These are phyloP conservation scores for Peronospora farinosa DNA, from an alignment of 352 stramenopile genomes.

Conservation along the genomic window DNA sequence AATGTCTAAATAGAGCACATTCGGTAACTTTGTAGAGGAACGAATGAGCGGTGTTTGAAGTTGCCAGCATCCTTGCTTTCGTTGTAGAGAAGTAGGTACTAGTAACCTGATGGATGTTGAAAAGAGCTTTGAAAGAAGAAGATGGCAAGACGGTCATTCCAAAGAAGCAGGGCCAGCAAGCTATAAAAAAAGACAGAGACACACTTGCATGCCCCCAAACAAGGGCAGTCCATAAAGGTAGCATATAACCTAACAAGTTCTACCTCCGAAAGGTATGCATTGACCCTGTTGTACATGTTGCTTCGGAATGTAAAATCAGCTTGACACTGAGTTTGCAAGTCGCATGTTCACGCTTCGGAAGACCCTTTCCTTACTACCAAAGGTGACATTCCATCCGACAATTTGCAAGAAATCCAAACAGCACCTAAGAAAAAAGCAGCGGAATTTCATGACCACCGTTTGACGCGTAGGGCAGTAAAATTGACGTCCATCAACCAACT, in stretches of 20 bases:
- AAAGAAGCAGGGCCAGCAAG: no score
- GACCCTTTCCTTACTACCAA: constrained; percentile 15
- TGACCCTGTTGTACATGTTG: constrained; percentile 3
- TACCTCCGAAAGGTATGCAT: background rate
- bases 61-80: constrained; percentile 3
- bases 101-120: no score
- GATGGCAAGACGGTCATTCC: constrained; percentile 40
- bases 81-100: constrained; percentile 4
- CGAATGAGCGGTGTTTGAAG: background rate
- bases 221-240: constrained; percentile 45
- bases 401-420: constrained; percentile 42
- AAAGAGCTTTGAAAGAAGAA: constrained; percentile 29
- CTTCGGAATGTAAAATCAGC: constrained; percentile 34
- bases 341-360: constrained; percentile 26
- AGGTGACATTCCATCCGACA: constrained; percentile 32
- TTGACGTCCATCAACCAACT: background rate
- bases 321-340: constrained; percentile 13
- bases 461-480: background rate
- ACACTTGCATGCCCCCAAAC: constrained; percentile 45
- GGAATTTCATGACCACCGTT: constrained; percentile 1
- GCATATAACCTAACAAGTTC: background rate
- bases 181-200: no score
- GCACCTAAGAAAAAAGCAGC: constrained; percentile 27
- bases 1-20: constrained; percentile 9
- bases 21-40: constrained; percentile 2